phyloP scores from a whole-genome alignment of 164 flowering plant species.

The Brasenia schreberi region DNA sequence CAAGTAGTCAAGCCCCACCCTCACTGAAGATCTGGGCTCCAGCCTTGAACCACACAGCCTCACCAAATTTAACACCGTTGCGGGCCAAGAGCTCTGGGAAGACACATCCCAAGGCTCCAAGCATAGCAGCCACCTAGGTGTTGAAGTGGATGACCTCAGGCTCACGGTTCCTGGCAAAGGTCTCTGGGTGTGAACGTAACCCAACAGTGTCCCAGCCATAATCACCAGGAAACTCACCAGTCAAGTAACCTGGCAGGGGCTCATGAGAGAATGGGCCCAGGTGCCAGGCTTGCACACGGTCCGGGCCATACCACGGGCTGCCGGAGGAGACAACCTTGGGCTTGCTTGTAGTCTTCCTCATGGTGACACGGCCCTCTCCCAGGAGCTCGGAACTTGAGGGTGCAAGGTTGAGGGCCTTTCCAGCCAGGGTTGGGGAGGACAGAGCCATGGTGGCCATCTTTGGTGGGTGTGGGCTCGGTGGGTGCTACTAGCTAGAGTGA shows the following conservation, averaged over 20 bases:
- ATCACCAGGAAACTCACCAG: conserved; percentile 21
- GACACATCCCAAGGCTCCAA: conserved; percentile 16
- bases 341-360: conserved; percentile 4
- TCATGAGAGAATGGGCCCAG: conserved; percentile 18
- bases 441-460: conserved; percentile 10
- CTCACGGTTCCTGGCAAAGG: conserved; percentile 19
- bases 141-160: conserved; percentile 16
- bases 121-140: conserved; percentile 12
- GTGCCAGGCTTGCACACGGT: conserved; percentile 19
- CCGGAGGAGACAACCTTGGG: conserved; percentile 4
- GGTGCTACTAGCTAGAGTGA: background rate
- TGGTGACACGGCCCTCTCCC: conserved; percentile 8
- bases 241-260: conserved; percentile 20
- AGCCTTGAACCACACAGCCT: conserved; percentile 19
- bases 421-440: conserved; percentile 8
- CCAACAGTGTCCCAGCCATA: conserved; percentile 23
- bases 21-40: conserved; percentile 19
- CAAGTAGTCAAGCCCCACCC: conserved; percentile 17
- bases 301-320: conserved; percentile 15
- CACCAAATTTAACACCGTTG: conserved; percentile 17
- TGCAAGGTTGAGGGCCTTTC: conserved; percentile 5
- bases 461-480: background rate
- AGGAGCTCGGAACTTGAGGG: background rate
- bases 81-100: conserved; percentile 15
- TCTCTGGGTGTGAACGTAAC: conserved; percentile 17